Conservation (phyloP, 2,329 filamentous ascomycete species). For the Dryadomyces quercivorus region DNA sequence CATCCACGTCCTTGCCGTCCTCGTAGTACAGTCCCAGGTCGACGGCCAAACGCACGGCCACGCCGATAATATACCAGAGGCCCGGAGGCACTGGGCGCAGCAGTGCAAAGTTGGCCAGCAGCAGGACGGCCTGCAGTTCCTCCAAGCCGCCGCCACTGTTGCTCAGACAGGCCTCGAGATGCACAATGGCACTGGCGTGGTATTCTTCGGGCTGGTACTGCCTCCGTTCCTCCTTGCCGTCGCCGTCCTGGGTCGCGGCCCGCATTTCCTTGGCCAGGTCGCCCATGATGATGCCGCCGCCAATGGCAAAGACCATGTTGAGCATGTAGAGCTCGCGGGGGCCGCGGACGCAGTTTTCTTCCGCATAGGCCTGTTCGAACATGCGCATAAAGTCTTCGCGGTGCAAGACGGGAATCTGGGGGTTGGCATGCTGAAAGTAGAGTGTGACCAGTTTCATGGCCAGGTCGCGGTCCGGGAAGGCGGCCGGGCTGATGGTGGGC, state of each 20-base stretch:
- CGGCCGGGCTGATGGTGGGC: conserved; percentile 72
- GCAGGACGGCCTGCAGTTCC: conserved; percentile 82
- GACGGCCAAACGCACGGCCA: conserved; percentile 79
- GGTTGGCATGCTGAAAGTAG: conserved; percentile 94
- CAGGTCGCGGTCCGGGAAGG: conserved; percentile 68
- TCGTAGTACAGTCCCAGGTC: conserved; percentile 90
- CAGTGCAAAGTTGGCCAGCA: conserved; percentile 84
- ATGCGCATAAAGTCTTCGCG: conserved; percentile 80
- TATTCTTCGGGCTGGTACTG: conserved; percentile 83
- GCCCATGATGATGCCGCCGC: conserved; percentile 80
- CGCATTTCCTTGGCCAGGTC: conserved; percentile 33
- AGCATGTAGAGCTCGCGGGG: conserved; percentile 82
- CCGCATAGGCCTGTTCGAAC: conserved; percentile 69
- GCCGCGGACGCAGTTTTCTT: conserved; percentile 52
- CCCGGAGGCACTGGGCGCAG: conserved; percentile 85
- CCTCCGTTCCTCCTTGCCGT: conserved; percentile 13
- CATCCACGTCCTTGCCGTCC: conserved; percentile 56
- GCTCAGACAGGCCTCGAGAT: conserved; percentile 77
- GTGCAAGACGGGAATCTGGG: conserved; percentile 88
- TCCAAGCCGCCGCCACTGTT: conserved; percentile 82
- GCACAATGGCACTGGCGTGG: conserved; percentile 85
- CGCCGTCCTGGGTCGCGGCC: background rate
- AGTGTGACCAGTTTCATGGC: conserved; percentile 62
- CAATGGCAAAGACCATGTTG: conserved; percentile 96
- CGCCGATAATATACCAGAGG: conserved; percentile 93